Evolutionary conservation across 768 basidiomycete genomes (phyloP).

Genomic region (Trametes cingulata): DNA sequence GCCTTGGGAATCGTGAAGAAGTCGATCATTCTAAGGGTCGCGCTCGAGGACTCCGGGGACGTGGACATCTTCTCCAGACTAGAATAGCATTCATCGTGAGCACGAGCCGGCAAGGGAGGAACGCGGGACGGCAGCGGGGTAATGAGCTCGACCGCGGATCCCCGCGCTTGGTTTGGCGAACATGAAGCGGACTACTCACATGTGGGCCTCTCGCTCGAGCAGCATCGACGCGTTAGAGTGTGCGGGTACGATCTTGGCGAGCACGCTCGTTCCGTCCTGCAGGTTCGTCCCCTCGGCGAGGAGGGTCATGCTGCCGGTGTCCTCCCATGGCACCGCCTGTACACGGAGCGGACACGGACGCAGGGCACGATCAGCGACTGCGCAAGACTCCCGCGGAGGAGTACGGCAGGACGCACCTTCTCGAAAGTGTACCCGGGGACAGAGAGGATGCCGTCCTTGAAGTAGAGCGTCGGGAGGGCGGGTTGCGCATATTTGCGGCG

Average conservation of each 20-base stretch:
- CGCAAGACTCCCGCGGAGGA: neutral
- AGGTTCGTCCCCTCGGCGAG: slow-evolving; percentile 69
- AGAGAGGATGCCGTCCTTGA: slow-evolving; percentile 53
- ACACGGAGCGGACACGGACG: slow-evolving; percentile 2
- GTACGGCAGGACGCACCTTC: slow-evolving; percentile 43
- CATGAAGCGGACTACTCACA: slow-evolving; percentile 43
- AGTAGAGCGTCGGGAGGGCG: slow-evolving; percentile 59
- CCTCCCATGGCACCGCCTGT: slow-evolving; percentile 66
- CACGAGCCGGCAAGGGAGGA: neutral
- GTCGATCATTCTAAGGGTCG: slow-evolving; percentile 59
- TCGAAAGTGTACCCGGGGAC: slow-evolving; percentile 76
- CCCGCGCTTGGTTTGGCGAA: neutral
- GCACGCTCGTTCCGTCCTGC: slow-evolving; percentile 66
- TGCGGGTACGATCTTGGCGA: slow-evolving; percentile 74
- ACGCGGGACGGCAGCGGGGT: neutral
- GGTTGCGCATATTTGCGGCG: slow-evolving; percentile 58
- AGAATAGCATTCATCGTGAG: neutral
- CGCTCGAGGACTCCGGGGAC: slow-evolving; percentile 52
- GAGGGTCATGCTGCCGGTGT: slow-evolving; percentile 71
- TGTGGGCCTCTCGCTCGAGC: slow-evolving; percentile 71
- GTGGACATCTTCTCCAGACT: slow-evolving; percentile 54
- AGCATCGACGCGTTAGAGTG: slow-evolving; percentile 74
- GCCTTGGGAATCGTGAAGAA: slow-evolving; percentile 65
- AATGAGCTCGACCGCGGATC: neutral
- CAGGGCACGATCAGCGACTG: neutral